These are phyloP conservation scores for Arthrobotrys pseudoclavata DNA, from an alignment of 2,329 filamentous ascomycete genomes.

Conservation along the genomic window DNA sequence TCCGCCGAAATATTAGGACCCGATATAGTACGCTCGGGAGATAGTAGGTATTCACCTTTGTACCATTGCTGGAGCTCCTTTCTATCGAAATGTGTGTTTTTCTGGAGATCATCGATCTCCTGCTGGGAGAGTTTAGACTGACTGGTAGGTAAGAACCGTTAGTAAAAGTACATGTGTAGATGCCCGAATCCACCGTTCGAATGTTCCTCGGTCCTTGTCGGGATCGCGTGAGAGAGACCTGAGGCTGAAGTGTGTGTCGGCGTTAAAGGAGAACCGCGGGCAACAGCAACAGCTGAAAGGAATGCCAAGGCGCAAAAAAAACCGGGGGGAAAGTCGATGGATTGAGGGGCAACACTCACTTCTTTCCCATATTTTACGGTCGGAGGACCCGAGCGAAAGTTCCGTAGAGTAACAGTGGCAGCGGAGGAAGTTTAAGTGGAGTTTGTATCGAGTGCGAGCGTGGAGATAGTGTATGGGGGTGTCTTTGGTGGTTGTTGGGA, in stretches of 20 bases:
- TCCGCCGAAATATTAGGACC: too few species aligned
- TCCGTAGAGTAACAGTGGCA: conserved; percentile 1
- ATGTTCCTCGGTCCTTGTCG: neutral
- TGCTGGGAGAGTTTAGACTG: conserved; percentile 98
- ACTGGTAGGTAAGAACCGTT: conserved; percentile 69
- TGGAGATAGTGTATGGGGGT: neutral
- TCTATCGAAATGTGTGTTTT: conserved; percentile 98
- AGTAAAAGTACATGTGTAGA: neutral
- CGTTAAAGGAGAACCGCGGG: conserved; percentile 12
- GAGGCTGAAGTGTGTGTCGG: conserved; percentile 26
- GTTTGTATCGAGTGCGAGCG: conserved; percentile 23
- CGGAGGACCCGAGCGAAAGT: conserved; percentile 25
- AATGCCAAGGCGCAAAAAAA: conserved; percentile 45
- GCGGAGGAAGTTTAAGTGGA: neutral
- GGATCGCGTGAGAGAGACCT: conserved; percentile 17
- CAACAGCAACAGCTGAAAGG: conserved; percentile 4
- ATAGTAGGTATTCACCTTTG: conserved; percentile 77
- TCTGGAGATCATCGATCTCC: conserved; percentile 94
- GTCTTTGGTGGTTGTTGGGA: conserved; percentile 3
- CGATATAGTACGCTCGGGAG: too few species aligned
- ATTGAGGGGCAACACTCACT: conserved; percentile 57
- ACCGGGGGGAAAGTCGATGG: conserved; percentile 37
- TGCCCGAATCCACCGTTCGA: too few species aligned
- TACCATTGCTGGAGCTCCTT: conserved; percentile 99
- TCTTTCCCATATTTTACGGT: conserved; percentile 53